Evolutionary conservation across 2,329 filamentous ascomycete species (phyloP).

Genomic region (Fusarium redolens): DNA sequence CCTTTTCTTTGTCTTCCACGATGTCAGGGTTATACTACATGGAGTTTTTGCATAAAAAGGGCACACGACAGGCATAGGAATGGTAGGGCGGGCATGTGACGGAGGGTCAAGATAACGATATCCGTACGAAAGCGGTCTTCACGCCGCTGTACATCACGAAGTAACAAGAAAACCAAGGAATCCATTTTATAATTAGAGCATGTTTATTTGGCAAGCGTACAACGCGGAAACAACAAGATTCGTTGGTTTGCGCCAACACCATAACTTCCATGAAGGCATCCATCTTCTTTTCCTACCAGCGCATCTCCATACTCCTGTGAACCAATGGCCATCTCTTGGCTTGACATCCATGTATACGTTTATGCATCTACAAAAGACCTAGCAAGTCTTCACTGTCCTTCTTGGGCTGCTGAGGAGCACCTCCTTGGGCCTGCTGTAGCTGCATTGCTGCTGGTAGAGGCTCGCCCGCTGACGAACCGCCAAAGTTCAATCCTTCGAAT

Average conservation of each 20-base stretch:
- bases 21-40: background rate
- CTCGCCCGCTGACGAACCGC: slow-evolving; percentile 64
- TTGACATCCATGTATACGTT: slow-evolving; percentile 14
- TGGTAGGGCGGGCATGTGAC: background rate
- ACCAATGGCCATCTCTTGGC: slow-evolving; percentile 20
- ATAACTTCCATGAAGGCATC: slow-evolving; percentile 27
- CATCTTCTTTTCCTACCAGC: slow-evolving; percentile 34
- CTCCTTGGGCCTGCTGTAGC: slow-evolving; percentile 54
- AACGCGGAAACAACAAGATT: slow-evolving; percentile 30
- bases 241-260: slow-evolving; percentile 37
- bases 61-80: background rate
- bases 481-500: slow-evolving; percentile 83
- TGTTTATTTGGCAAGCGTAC: slow-evolving; percentile 39
- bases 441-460: slow-evolving; percentile 74
- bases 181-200: slow-evolving; percentile 35
- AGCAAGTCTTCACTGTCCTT: slow-evolving; percentile 72
- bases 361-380: slow-evolving; percentile 53
- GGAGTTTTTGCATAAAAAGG: slow-evolving; percentile 17
- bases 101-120: slow-evolving; percentile 13
- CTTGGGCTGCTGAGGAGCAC: slow-evolving; percentile 57
- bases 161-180: slow-evolving; percentile 12
- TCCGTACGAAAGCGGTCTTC: slow-evolving; percentile 19
- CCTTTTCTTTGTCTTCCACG: background rate
- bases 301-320: slow-evolving; percentile 34
- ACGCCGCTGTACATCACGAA: slow-evolving; percentile 30